phyloP scores from a whole-genome alignment of 2,329 filamentous ascomycete genomes.

The Fusarium graminum region DNA sequence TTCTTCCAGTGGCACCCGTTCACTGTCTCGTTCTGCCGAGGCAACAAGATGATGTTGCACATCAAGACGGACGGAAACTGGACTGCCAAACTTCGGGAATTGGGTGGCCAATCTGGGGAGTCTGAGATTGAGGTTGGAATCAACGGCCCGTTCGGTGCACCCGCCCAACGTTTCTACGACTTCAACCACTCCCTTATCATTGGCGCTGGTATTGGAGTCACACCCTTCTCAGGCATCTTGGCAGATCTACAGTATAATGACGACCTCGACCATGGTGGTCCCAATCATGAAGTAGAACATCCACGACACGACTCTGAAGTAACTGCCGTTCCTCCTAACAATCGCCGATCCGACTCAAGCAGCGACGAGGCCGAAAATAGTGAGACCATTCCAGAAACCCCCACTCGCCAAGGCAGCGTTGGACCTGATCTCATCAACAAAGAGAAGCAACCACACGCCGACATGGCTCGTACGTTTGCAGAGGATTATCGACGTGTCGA shows the following conservation, averaged over 20 bases:
- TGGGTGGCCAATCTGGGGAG: slow-evolving; percentile 55
- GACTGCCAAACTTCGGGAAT: slow-evolving; percentile 61
- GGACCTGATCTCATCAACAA: slow-evolving; percentile 23
- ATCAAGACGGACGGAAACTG: slow-evolving; percentile 71
- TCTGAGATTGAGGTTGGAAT: slow-evolving; percentile 63
- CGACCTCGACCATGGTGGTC: slow-evolving; percentile 53
- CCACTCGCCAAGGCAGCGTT: slow-evolving; percentile 2
- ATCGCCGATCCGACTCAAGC: background rate
- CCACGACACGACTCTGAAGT: slow-evolving; percentile 20
- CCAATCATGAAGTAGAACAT: slow-evolving; percentile 20
- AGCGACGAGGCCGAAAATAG: background rate
- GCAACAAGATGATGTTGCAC: slow-evolving; percentile 65
- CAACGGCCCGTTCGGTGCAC: slow-evolving; percentile 70
- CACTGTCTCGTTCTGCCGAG: slow-evolving; percentile 67
- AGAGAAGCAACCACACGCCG: slow-evolving; percentile 31
- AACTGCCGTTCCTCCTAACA: background rate
- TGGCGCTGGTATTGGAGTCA: slow-evolving; percentile 69
- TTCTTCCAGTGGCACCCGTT: slow-evolving; percentile 72
- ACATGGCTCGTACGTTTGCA: slow-evolving; percentile 48
- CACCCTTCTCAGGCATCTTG: slow-evolving; percentile 69
- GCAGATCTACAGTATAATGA: slow-evolving; percentile 65
- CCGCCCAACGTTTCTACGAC: slow-evolving; percentile 70
- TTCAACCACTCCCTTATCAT: slow-evolving; percentile 69
- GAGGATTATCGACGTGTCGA: slow-evolving; percentile 64
- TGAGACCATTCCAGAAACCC: slow-evolving; percentile 5